Base-by-base conservation (phyloP, 2,329 filamentous ascomycete genomes). In the Pseudogymnoascus pannorum region DNA sequence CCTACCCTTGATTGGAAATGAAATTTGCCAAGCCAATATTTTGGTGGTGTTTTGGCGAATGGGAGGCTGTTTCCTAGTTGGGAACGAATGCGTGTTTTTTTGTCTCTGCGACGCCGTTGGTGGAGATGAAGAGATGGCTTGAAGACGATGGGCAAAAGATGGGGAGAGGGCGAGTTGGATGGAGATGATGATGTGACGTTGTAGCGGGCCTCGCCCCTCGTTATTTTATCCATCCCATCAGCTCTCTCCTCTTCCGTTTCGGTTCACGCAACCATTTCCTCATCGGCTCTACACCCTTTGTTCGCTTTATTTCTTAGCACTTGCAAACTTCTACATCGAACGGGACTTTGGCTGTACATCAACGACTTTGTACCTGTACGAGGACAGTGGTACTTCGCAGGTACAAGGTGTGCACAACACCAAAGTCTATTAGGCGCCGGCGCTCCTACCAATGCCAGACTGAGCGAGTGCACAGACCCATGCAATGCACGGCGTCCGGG, bases 171-270 rank as follows among this genome's bases (percentile, higher is more conserved):
- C 5, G 42, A 48, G 42, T 26, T 48, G 22, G 14, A 26, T 26
- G 42, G 22, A 48, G 42, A 48, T 48, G 42, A 48, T 48, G 42
- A 48, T 48, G 42, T 48, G 42, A 48, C 42, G 42, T 48, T 48
- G 42, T 48, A 48, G 14, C 42, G 42, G 22, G 42, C 22, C 26
- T 48, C 20, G 42, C 20, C 26, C 42, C 7, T 48, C 42, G 42
- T 48, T 48, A 48, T 48, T 48, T 48, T 48, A 48, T 48, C 42
- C 42, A 48, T 48, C 42, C 42, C 42, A 48, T 48, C 22, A 48
- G 42, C 42, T 48, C 6, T n/a, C 42, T 48, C 14, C 22, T 26
- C 42, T 26, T 48, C 16, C 22, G 22, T 48, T 48, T 48, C 22
- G 42, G 4, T 22, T 8, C 22, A 3, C 42, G 42, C 42, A 48